Conservation (phyloP, 2,329 filamentous ascomycete species). For the Fusarium secorum region DNA sequence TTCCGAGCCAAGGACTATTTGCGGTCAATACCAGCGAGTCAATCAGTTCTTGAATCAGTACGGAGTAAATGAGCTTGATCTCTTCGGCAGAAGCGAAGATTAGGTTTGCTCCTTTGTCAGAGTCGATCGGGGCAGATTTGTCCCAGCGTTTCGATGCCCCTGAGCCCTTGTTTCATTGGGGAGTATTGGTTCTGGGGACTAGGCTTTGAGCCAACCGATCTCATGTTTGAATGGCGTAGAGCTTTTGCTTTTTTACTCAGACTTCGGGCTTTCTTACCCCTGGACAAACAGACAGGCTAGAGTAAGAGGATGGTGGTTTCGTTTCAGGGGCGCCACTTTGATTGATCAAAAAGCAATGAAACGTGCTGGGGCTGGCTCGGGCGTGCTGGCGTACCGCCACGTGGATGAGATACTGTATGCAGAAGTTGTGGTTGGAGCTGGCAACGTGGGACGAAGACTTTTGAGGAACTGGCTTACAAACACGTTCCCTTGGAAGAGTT, state of each 20-base stretch:
- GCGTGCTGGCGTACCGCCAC: conserved; percentile 33
- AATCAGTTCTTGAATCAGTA: not conserved
- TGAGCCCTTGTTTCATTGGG: conserved; percentile 39
- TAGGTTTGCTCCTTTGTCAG: conserved; percentile 24
- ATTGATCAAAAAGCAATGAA: conserved; percentile 25
- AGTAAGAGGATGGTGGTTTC: conserved; percentile 5
- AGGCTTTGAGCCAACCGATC: conserved; percentile 34
- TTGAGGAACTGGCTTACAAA: conserved; percentile 16
- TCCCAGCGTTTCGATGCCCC: conserved; percentile 21
- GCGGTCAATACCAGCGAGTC: conserved; percentile 9
- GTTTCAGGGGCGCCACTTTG: conserved; percentile 23
- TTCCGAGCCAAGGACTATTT: conserved; percentile 21
- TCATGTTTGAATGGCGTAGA: conserved; percentile 35
- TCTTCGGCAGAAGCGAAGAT: conserved; percentile 1
- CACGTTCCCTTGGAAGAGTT: not conserved
- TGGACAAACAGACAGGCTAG: conserved; percentile 3
- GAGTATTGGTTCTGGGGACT: conserved; percentile 30
- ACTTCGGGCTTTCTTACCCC: conserved; percentile 17
- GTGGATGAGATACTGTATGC: conserved; percentile 30
- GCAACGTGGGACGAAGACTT: conserved; percentile 13
- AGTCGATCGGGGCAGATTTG: conserved; percentile 18
- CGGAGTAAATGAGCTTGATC: not conserved
- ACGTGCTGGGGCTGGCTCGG: conserved; percentile 20
- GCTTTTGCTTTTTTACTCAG: conserved; percentile 36
- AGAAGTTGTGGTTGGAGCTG: conserved; percentile 4